A percentile compares a stretch with the other conserved stretches of the same genome.
phyloP scores from a whole-genome alignment of 495 filamentous ascomycete genomes.

The Hypoxylon subgilvum region DNA sequence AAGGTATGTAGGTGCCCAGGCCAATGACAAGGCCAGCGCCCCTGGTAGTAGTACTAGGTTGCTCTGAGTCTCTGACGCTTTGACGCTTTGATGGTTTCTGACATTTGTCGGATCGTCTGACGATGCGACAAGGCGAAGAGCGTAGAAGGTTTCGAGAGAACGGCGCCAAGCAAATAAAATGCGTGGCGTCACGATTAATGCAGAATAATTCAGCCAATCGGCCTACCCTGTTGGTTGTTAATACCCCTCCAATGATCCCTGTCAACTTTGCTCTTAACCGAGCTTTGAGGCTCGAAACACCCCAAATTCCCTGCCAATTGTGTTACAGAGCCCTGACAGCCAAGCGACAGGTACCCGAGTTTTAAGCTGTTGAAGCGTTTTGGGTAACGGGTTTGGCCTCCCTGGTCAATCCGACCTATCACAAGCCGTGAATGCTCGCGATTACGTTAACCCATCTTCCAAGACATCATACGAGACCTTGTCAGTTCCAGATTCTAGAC shows the following conservation, averaged over 20 bases:
- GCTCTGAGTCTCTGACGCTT: too few relatives aligned
- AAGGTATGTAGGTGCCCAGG: too few relatives aligned
- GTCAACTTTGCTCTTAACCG: neutral
- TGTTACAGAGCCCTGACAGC: constrained; percentile 16
- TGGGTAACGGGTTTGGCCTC: too few relatives aligned
- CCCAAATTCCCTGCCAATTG: constrained; percentile 6
- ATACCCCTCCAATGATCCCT: too few relatives aligned
- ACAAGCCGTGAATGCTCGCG: too few relatives aligned
- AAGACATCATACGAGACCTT: neutral
- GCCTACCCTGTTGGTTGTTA: constrained; percentile 14
- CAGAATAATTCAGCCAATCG: constrained; percentile 24
- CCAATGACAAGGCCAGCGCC: neutral
- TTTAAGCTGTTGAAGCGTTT: too few relatives aligned
- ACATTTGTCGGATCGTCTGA: constrained; percentile 38
- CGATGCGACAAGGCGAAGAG: constrained; percentile 38
- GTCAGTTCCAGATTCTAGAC: too few relatives aligned
- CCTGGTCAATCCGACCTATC: neutral
- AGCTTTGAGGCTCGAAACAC: constrained; percentile 21
- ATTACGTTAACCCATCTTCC: neutral
- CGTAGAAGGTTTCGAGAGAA: constrained; percentile 32
- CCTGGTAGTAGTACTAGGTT: neutral
- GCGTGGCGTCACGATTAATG: constrained; percentile 12
- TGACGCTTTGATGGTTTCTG: constrained; percentile 16
- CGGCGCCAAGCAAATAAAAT: constrained; percentile 24
- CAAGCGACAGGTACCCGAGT: constrained; percentile 7